Conservation (phyloP, 345 rosid genomes). For the Pelargonium nanum region DNA sequence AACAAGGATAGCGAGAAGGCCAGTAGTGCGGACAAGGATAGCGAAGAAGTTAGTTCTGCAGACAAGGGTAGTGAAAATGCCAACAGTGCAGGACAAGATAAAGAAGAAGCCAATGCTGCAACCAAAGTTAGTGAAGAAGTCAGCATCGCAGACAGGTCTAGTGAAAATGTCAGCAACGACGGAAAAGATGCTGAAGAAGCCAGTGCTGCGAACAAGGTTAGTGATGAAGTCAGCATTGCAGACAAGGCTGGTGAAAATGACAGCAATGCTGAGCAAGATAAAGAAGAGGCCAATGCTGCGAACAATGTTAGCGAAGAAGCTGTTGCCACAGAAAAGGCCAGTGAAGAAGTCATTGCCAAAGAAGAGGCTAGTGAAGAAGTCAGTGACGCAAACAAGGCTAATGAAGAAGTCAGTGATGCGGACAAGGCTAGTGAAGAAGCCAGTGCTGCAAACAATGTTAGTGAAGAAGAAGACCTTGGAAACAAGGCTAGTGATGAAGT, state of each 20-base stretch:
- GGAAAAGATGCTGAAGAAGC: too few species aligned
- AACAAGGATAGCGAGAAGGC: too few species aligned
- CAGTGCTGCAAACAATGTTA: too few species aligned
- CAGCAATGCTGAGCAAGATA: too few species aligned
- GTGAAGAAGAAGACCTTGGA: too few species aligned
- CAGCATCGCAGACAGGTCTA: not conserved
- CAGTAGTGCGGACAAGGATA: not conserved
- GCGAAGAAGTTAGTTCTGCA: too few species aligned
- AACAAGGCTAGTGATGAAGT: too few species aligned
- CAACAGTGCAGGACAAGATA: not conserved
- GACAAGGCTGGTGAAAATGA: not conserved
- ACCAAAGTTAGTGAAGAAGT: slow-evolving; percentile 11
- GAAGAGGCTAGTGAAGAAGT: not conserved
- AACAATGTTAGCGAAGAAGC: not conserved
- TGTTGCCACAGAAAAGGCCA: too few species aligned
- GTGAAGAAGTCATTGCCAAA: too few species aligned
- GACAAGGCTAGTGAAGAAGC: too few species aligned
- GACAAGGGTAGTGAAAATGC: not conserved
- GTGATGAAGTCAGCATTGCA: not conserved
- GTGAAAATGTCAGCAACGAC: not conserved
- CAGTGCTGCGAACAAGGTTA: not conserved
- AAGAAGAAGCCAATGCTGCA: not conserved
- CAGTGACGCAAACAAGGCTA: not conserved
- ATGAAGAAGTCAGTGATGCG: not conserved
- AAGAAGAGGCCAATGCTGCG: not conserved